Base-by-base conservation (phyloP, 2,329 filamentous ascomycete genomes). In the Aspergillus unguis region DNA sequence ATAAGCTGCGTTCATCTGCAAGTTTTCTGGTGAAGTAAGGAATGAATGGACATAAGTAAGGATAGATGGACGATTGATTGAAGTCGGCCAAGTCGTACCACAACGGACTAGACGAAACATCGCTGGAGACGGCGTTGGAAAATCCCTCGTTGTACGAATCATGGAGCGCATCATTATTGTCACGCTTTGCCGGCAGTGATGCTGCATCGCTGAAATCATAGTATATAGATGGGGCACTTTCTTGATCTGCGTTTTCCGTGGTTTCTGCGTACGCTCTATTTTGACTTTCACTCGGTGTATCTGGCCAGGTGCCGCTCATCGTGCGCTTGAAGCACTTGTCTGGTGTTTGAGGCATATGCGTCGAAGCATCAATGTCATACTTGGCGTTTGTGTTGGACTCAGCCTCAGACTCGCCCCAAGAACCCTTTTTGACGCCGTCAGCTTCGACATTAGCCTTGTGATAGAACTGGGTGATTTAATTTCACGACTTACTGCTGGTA, bases 11-110 rank as follows among this genome's bases (percentile, higher is more conserved):
- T 11, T 53, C 42, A 11, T 64, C 53, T 31, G 53, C 44, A 31
- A 70, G 57, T 44, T 68, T 70, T 4, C 46, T 26, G 17, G 54
- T 49, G 49, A 69, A 65, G 52, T 60, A 63, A 1, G 61, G 57
- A 7, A 63, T 41, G 17, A 70, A 62, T 4, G 57, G 54, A 6
- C 32, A 36, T n/a, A 62, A 25, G 23, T 53, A 36, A 10, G 44
- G 53, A 9, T 47, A 36, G 23, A 44, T 31, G 7, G 46, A 43
- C 29, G 42, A n/a, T 37, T 32, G 11, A 27, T 42, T 33, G 28
- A 46, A 40, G 29, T 42, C 33, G n/a, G 29, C 28, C 9, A 54
- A 23, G 27, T 50, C 40, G 10, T 45, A 26, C 33, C 31, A 32
- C 6, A 37, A 6, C 26, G 23, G n/a, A 9, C 8, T 11, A 17